Base-by-base conservation (phyloP, 2,329 filamentous ascomycete species). In the Hypoxylon rubiginosum region DNA sequence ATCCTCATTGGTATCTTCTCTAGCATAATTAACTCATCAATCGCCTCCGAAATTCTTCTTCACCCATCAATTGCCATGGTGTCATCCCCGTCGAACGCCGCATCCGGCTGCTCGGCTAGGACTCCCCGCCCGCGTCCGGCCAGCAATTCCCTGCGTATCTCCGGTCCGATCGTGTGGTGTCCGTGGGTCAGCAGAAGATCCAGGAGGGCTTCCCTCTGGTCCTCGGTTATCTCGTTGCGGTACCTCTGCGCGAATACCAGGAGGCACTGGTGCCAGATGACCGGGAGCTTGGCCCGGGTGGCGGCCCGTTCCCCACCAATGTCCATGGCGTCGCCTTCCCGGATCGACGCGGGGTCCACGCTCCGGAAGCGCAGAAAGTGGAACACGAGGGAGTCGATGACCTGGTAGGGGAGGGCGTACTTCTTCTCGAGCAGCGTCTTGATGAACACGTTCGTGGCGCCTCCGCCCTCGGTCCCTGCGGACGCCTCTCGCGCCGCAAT, bases 251-350 rank as follows among this genome's bases (percentile, higher is more conserved):
- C 94, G 81, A 99, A 99, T 1, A 93, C 91, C 58, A 99, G 82
- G 30, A 99, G 83, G 73, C 92, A 94, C 82, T 98, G 95, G 79
- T 99, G 96, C 94, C 95, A 99, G 60, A 99, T 89, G 7, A 99
- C 94, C 0, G 97, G 96, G 70, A 98, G 79, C 76, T 92, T 93
- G 75, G 71, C 84, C 79, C 78, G 85, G 66, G 79, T 82, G 51
- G 87, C 86, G n/a, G 82, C 82, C 79, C 81, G 62, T 69, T 79
- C 62, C 74, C 79, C 78, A 74, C 64, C 81, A 78, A 78, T 81
- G 9, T 84, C 79, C 83, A 90, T 89, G 28, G 81, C 82, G 59
- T 91, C 89, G 4, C 78, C 80, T 32, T 82, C 82, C 55, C 83
- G 82, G 17, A 86, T 84, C 10, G 83, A 82, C 2, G 85, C 83